phyloP scores from a whole-genome alignment of 495 filamentous ascomycete genomes.

The Rostrohypoxylon terebratum region DNA sequence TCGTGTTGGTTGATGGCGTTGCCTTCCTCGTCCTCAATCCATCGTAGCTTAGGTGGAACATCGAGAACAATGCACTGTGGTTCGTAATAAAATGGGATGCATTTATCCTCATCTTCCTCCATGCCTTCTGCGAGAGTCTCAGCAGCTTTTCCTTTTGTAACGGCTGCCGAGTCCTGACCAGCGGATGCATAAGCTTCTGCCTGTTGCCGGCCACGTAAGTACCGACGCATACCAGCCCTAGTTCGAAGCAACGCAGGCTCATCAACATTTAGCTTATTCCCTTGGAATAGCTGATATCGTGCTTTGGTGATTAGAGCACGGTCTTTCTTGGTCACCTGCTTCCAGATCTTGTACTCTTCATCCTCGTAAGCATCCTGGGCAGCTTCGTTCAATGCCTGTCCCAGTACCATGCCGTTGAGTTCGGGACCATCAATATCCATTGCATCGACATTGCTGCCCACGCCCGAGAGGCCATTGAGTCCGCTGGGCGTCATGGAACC shows the following conservation, averaged over 20 bases:
- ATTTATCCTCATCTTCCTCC: slow-evolving; percentile 81
- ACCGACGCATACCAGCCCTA: slow-evolving; percentile 74
- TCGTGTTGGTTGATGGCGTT: slow-evolving; percentile 87
- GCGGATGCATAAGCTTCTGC: slow-evolving; percentile 59
- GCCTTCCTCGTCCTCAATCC: slow-evolving; percentile 88
- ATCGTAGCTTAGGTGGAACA: slow-evolving; percentile 76
- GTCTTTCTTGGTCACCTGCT: slow-evolving; percentile 97
- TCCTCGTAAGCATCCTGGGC: slow-evolving; percentile 73
- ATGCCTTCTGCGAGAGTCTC: slow-evolving; percentile 93
- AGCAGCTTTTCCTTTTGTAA: slow-evolving; percentile 57
- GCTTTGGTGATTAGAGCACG: slow-evolving; percentile 85
- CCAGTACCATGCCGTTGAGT: slow-evolving; percentile 69
- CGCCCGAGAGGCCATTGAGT: slow-evolving; percentile 71
- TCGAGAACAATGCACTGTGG: slow-evolving; percentile 87
- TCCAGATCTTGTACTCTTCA: slow-evolving; percentile 96
- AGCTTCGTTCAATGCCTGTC: slow-evolving; percentile 63
- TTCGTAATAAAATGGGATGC: slow-evolving; percentile 94
- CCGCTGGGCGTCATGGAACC: slow-evolving; percentile 82
- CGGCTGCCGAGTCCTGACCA: slow-evolving; percentile 59
- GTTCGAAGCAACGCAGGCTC: slow-evolving; percentile 87
- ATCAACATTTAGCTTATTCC: slow-evolving; percentile 84
- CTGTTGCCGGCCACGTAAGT: slow-evolving; percentile 77
- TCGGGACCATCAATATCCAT: slow-evolving; percentile 85
- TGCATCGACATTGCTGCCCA: slow-evolving; percentile 77
- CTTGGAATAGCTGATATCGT: slow-evolving; percentile 86